Conservation (phyloP, 2,329 filamentous ascomycete genomes). For the Alternaria incomplexa region DNA sequence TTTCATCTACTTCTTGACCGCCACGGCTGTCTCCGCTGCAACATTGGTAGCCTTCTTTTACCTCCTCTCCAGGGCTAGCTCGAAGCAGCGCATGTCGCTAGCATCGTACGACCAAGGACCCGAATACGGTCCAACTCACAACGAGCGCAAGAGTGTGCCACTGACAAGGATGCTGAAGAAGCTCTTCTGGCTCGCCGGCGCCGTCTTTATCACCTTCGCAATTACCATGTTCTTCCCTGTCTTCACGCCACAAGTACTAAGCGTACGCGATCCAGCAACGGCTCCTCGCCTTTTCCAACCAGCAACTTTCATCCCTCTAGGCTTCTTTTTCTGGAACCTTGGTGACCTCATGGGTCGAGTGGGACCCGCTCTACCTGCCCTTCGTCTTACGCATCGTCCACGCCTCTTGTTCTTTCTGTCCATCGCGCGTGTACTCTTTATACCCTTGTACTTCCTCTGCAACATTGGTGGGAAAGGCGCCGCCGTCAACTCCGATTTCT, state of each 20-base stretch:
- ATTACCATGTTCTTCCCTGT: constrained; percentile 96
- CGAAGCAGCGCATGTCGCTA: constrained; percentile 32
- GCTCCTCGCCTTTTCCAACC: constrained; percentile 70
- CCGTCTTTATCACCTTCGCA: constrained; percentile 80
- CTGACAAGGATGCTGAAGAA: constrained; percentile 75
- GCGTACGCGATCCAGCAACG: constrained; percentile 48
- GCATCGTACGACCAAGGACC: constrained; percentile 27
- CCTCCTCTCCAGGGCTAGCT: constrained; percentile 64
- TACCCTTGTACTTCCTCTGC: constrained; percentile 88
- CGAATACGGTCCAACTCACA: constrained; percentile 22
- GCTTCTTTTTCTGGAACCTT: constrained; percentile 90
- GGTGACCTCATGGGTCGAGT: constrained; percentile 84
- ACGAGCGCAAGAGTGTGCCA: constrained; percentile 57
- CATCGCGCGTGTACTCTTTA: constrained; percentile 69
- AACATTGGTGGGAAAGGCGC: constrained; percentile 78
- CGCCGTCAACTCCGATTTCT: constrained; percentile 77
- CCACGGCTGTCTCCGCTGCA: constrained; percentile 73
- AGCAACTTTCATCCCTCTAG: constrained; percentile 84
- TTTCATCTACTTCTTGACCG: constrained; percentile 89
- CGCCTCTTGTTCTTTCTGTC: constrained; percentile 70
- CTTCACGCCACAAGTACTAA: constrained; percentile 68
- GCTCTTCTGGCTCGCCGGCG: constrained; percentile 76
- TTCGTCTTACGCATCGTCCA: constrained; percentile 67
- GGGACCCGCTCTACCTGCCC: constrained; percentile 63
- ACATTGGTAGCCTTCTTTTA: constrained; percentile 77